Evolutionary conservation across 108 stramenopile genomes (phyloP), one percentile per base, ranked within the genome.

Genomic region (Nitzschia sp.): DNA sequence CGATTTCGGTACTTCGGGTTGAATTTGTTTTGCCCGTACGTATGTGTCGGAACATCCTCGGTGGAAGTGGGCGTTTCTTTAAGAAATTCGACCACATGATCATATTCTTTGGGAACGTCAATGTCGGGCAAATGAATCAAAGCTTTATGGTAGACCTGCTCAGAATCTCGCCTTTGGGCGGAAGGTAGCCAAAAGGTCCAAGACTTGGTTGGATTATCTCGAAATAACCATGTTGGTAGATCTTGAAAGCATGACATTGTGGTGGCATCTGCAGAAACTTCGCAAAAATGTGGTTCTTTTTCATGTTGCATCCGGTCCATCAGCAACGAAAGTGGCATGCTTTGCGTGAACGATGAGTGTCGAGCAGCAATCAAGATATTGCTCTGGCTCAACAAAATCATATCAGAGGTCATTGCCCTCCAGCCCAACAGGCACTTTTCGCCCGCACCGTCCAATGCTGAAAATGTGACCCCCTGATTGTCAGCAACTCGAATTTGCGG

Each of bases 261-360:
- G 49, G 42, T 70, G 23, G 66, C 82, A 64, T 67, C 27, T 27
- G 54, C 66, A 11, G 70, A 66, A 1, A 76, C 71, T 77, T 83
- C 82, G 54, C 82, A 83, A 18, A 42, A 48, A 25, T 70, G 59
- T 1, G 70, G 59, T 34, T 60, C 59, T 2, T 36, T 4, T 2
- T 74, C 19, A 32, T 61, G 28, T 36, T 31, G 46, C 15, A 59
- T 36, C 13, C 54, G 47, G 59, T 78, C 65, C 46, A 84, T 78
- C 26, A 74, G 59, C 62, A 79, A 48, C 13, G 83, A 66, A 21
- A 84, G 19, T 55, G 83, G 79, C 55, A 84, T 32, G 29, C 70
- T 71, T 64, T 84, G 83, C 33, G 83, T 84, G 54, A 84, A 84
- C 3, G 79, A 58, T 17, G 76, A 78, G 21, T 72, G 46, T 27